phyloP scores from a whole-genome alignment of 225 moss, liverwort and hornwort species.

The Bryoerythrophyllum caledonicum region DNA sequence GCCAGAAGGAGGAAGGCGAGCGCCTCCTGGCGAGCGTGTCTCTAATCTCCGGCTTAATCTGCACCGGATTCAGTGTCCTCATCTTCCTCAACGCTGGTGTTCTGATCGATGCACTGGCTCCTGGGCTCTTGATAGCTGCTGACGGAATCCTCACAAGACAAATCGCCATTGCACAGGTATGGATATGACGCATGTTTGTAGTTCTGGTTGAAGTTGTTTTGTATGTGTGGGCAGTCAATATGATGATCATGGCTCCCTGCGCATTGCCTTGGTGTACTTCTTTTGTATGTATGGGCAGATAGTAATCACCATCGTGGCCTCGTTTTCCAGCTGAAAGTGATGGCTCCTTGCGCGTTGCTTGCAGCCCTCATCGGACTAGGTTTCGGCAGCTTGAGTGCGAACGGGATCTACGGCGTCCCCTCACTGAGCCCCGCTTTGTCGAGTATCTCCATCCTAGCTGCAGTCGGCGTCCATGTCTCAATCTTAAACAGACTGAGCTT shows the following conservation, averaged over 20 bases:
- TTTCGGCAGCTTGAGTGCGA: conserved; percentile 88
- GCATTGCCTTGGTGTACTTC: too few species aligned
- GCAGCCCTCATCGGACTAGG: conserved; percentile 64
- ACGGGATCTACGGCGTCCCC: conserved; percentile 73
- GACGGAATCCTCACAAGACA: conserved; percentile 74
- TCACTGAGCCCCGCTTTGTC: conserved; percentile 91
- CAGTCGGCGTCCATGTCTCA: conserved; percentile 44
- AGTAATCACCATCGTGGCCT: conserved; percentile 45
- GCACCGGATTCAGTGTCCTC: conserved; percentile 58
- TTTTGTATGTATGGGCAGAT: conserved; percentile 1
- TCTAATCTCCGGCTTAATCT: conserved; percentile 61
- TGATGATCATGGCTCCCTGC: too few species aligned
- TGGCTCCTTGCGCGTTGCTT: conserved; percentile 98
- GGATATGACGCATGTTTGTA: neutral
- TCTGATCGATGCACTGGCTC: conserved; percentile 73
- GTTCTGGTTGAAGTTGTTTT: conserved; percentile 1
- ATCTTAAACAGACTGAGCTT: conserved; percentile 10
- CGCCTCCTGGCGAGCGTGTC: conserved; percentile 63
- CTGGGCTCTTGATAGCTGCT: conserved; percentile 61
- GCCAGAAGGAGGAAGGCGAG: conserved; percentile 64
- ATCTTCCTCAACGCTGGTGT: conserved; percentile 58
- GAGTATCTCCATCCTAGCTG: conserved; percentile 72
- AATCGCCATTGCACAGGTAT: conserved; percentile 84
- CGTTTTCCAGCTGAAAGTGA: conserved; percentile 82
- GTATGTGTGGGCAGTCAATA: neutral